Evolutionary conservation across 2,329 filamentous ascomycete genomes (phyloP).

Genomic region (Furcasterigmium sp.): DNA sequence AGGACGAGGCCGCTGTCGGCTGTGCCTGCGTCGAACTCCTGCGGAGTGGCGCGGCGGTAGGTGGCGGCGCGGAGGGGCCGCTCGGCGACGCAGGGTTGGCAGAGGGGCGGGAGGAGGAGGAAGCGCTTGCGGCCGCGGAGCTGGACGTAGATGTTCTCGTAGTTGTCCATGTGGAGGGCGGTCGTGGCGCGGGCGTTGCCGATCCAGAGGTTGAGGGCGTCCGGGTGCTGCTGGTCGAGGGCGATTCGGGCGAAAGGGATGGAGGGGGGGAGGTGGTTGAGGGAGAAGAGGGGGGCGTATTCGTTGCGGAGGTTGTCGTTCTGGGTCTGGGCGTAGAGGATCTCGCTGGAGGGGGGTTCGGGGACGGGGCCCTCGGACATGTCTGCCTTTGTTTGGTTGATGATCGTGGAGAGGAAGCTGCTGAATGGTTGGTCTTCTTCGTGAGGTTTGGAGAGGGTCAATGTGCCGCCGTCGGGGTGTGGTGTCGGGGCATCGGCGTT

Average conservation of each 20-base stretch:
- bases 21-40: constrained; percentile 16
- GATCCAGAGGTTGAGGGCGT: constrained; percentile 81
- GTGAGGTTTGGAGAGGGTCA: constrained; percentile 66
- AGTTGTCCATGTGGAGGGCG: constrained; percentile 75
- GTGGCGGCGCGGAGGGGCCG: constrained; percentile 48
- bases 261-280: constrained; percentile 50
- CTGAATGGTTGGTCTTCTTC: constrained; percentile 60
- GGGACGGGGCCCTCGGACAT: constrained; percentile 8
- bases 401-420: constrained; percentile 57
- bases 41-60: constrained; percentile 40
- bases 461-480: constrained; percentile 18
- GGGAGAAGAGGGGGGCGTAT: constrained; percentile 55
- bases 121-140: constrained; percentile 71
- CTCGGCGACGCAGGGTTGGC: constrained; percentile 66
- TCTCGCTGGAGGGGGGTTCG: constrained; percentile 29
- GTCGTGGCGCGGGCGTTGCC: constrained; percentile 67
- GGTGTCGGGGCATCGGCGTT: constrained; percentile 50
- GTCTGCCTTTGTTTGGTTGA: constrained; percentile 37
- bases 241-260: constrained; percentile 72
- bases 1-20: constrained; percentile 16
- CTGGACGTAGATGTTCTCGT: constrained; percentile 82
- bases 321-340: constrained; percentile 74
- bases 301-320: constrained; percentile 78
- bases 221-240: constrained; percentile 52
- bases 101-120: constrained; percentile 65